Conservation (phyloP, 352 stramenopile species). For the Phytophthora crassamura region DNA sequence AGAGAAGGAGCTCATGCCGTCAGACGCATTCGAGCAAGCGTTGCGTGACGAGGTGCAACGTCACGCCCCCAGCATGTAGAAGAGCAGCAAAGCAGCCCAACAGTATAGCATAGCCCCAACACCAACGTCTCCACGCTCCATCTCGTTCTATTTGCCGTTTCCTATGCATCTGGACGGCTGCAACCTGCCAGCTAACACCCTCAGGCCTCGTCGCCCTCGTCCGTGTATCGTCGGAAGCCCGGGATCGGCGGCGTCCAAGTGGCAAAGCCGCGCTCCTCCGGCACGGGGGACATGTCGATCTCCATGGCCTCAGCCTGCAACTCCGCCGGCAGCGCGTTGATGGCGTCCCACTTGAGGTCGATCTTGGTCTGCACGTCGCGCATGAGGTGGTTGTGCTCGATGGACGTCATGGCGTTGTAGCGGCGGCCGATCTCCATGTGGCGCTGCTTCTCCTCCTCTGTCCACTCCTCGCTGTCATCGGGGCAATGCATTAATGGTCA, state of each 20-base stretch:
- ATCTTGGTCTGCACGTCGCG: slow-evolving; percentile 92
- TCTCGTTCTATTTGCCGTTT: slow-evolving; percentile 37
- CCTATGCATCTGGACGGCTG: slow-evolving; percentile 21
- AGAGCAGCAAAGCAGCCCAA: neutral
- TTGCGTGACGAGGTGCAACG: slow-evolving; percentile 12
- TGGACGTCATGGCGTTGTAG: slow-evolving; percentile 83
- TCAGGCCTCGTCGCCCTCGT: slow-evolving; percentile 47
- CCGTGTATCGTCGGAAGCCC: slow-evolving; percentile 85
- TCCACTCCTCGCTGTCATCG: slow-evolving; percentile 68
- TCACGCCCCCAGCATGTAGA: slow-evolving; percentile 20
- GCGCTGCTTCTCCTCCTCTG: slow-evolving; percentile 78
- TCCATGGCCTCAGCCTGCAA: slow-evolving; percentile 85
- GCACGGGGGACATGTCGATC: slow-evolving; percentile 62
- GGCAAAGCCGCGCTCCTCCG: slow-evolving; percentile 75
- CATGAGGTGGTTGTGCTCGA: slow-evolving; percentile 90
- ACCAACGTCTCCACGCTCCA: slow-evolving; percentile 14
- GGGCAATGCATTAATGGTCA: neutral
- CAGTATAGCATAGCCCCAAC: slow-evolving; percentile 26
- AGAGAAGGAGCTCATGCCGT: slow-evolving; percentile 6
- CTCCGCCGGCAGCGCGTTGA: slow-evolving; percentile 84
- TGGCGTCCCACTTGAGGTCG: slow-evolving; percentile 91
- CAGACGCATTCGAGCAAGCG: slow-evolving; percentile 13
- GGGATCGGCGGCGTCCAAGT: slow-evolving; percentile 90
- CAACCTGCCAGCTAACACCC: slow-evolving; percentile 11
- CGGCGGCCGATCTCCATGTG: slow-evolving; percentile 83